Evolutionary conservation across 1,284 basidiomycete species (phyloP).

Genomic region (Rhodofomes roseus): DNA sequence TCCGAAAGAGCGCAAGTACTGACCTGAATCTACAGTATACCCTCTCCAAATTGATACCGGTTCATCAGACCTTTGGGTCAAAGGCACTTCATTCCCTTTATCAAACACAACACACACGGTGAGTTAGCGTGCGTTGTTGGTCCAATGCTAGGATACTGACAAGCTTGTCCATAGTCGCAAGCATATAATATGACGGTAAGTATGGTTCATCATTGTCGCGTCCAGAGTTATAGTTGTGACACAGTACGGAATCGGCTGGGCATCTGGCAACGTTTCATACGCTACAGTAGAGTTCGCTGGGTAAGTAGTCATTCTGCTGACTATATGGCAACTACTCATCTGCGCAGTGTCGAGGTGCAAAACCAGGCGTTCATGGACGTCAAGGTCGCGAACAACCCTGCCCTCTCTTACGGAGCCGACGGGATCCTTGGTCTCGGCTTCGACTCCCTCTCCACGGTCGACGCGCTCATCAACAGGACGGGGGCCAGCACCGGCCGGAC

Average conservation of each 20-base stretch:
- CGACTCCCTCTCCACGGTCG: conserved; percentile 66
- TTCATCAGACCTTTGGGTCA: conserved; percentile 79
- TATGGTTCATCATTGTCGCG: background rate
- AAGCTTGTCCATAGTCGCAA: conserved; percentile 30
- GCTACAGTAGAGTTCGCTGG: conserved; percentile 64
- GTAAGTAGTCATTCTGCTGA: conserved; percentile 33
- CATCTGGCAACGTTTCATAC: conserved; percentile 57
- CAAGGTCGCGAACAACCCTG: conserved; percentile 58
- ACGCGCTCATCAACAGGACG: conserved; percentile 53
- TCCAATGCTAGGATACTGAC: background rate
- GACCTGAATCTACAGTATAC: conserved; percentile 40
- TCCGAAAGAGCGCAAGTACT: background rate
- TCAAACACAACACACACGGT: conserved; percentile 53
- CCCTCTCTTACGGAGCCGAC: conserved; percentile 62
- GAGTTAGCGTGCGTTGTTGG: conserved; percentile 17
- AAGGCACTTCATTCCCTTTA: conserved; percentile 45
- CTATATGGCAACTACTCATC: conserved; percentile 5
- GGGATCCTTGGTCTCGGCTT: conserved; percentile 82
- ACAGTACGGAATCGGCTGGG: conserved; percentile 79
- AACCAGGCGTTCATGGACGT: conserved; percentile 70
- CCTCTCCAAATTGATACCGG: conserved; percentile 77
- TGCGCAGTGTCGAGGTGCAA: conserved; percentile 53
- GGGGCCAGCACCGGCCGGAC: conserved; percentile 58
- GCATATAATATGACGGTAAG: conserved; percentile 60
- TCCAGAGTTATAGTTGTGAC: conserved; percentile 1